A percentile compares a stretch with the other conserved stretches of the same genome.
These are phyloP conservation scores for Candida xiaguanensis DNA, from an alignment of 805 yeast species.

Conservation along the genomic window DNA sequence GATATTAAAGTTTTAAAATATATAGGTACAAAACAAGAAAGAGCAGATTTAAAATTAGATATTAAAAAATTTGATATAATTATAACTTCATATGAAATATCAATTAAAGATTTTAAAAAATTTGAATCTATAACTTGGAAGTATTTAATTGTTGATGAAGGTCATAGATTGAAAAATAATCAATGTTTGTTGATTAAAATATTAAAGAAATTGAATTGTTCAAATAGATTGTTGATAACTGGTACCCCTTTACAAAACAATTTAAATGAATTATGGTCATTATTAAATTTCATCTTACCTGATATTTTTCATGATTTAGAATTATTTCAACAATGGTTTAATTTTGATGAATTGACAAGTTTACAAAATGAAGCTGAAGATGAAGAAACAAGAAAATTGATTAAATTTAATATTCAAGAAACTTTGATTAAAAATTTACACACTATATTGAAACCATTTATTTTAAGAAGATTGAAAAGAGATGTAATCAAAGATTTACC, in stretches of 20 bases:
- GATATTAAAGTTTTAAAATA: slow-evolving; percentile 57
- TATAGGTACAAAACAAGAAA: slow-evolving; percentile 57
- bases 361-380: slow-evolving; percentile 25
- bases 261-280: slow-evolving; percentile 85
- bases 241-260: slow-evolving; percentile 98
- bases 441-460: slow-evolving; percentile 82
- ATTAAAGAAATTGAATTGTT: slow-evolving; percentile 62
- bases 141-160: slow-evolving; percentile 89
- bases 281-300: slow-evolving; percentile 86
- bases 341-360: slow-evolving; percentile 59
- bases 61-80: slow-evolving; percentile 46
- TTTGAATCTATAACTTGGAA: slow-evolving; percentile 65
- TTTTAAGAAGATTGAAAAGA: slow-evolving; percentile 75
- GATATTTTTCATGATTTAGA: slow-evolving; percentile 89
- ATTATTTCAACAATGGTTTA: slow-evolving; percentile 92
- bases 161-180: slow-evolving; percentile 85
- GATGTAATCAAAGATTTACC: slow-evolving; percentile 72
- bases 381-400: slow-evolving; percentile 44
- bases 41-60: slow-evolving; percentile 40
- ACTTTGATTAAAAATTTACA: slow-evolving; percentile 74
- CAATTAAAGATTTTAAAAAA: slow-evolving; percentile 61
- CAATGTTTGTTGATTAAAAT: slow-evolving; percentile 72
- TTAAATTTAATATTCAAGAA: slow-evolving; percentile 50
- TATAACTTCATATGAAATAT: slow-evolving; percentile 78
- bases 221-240: slow-evolving; percentile 76